phyloP scores from a whole-genome alignment of 176 grass and related monocot species.

The Elaeis guineensis region DNA sequence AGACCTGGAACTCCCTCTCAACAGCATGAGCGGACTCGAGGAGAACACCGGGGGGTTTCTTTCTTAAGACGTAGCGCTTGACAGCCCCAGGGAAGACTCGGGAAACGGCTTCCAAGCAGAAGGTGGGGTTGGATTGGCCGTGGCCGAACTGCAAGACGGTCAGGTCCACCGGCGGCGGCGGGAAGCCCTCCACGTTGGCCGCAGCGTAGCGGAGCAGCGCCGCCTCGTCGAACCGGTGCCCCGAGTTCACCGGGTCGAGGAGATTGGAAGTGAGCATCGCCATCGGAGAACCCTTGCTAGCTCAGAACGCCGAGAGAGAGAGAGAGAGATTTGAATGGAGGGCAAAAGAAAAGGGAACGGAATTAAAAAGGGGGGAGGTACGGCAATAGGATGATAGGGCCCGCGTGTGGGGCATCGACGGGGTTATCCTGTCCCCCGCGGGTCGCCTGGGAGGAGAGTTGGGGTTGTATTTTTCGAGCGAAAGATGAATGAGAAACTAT shows the following conservation, averaged over 20 bases:
- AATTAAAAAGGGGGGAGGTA: no score
- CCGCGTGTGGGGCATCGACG: no score
- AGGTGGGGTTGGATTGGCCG: constrained; percentile 91
- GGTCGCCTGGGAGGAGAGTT: no score
- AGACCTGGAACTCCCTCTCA: constrained; percentile 83
- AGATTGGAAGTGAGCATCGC: constrained; percentile 53
- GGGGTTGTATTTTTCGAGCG: no score
- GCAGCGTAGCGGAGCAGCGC: constrained; percentile 65
- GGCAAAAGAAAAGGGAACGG: no score
- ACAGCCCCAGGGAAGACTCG: constrained; percentile 11
- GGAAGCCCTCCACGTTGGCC: constrained; percentile 60
- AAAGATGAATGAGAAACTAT: no score
- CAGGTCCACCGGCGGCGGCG: constrained; percentile 24
- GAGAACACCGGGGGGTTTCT: constrained; percentile 71
- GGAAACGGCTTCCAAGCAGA: constrained; percentile 45
- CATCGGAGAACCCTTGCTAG: constrained; percentile 21
- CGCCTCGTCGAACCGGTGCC: constrained; percentile 54
- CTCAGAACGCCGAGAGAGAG: no score
- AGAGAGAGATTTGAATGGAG: neutral
- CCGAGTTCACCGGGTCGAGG: constrained; percentile 41
- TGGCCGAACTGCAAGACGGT: constrained; percentile 65
- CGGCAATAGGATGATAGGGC: no score
- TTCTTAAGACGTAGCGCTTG: constrained; percentile 72
- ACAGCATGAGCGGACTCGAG: constrained; percentile 91
- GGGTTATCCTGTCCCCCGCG: no score